Base-by-base conservation (phyloP, 805 yeast genomes). In the Aciculoconidium aculeatum region DNA sequence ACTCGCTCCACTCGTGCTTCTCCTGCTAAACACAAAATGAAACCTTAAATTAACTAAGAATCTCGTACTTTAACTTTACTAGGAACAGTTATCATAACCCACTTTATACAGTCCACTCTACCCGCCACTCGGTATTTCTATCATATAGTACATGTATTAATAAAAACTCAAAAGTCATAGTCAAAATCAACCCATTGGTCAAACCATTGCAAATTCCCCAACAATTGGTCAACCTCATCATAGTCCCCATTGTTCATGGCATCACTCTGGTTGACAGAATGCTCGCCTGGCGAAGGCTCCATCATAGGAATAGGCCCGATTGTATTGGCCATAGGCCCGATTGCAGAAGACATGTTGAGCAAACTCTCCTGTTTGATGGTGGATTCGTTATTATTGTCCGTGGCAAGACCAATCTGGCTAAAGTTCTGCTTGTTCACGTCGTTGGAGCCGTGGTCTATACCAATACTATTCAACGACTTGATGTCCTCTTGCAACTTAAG, bases 381-480 rank as follows among this genome's bases (percentile, higher is more conserved):
- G n/a, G n/a, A n/a, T n/a, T n/a, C n/a, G n/a, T n/a, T 21, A 8
- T 27, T 15, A 8, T 15, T 22, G 11, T 36, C 32, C 16, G 37
- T 34, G 11, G 31, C 30, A 15, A 41, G 24, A 6, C 73, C 77
- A 47, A 71, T 62, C 38, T 72, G 72, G 13, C 58, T 45, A 35
- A 75, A 76, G 10, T 51, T 58, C 18, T 63, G 62, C 25, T 51
- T 49, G 41, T 77, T 77, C 11, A 73, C 72, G 6, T 60, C 67
- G 9, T 65, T 51, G 10, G 75, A 57, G 1, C 79, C 80, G 38
- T 67, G 77, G 41, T 73, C 75, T 3, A 62, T 59, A 1, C 80
- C 80, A 12, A 69, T 52, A 4, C 44, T 49, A 3, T 41, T 44
- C 27, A 77, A 48, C 1, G 45, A 45, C 7, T 47, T 36, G 7